A percentile compares a stretch with the other conserved stretches of the same genome.
Evolutionary conservation across 148 eudicot species (phyloP).

Genomic region (Cornus suecica): DNA sequence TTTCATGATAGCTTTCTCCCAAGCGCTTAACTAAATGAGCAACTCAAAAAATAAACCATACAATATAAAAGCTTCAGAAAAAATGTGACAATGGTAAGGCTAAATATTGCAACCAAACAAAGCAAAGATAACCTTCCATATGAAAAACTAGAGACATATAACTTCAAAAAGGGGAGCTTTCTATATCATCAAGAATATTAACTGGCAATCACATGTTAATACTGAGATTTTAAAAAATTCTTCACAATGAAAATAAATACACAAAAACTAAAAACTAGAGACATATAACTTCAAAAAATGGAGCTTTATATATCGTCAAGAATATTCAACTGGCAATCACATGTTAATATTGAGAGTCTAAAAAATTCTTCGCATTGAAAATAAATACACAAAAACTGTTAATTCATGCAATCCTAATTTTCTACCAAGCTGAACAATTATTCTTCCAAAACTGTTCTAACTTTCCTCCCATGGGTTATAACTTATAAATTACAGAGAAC

Average conservation of each 20-base stretch:
- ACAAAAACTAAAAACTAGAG: no score
- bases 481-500: conserved; percentile 47
- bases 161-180: not conserved
- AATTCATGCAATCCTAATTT: conserved; percentile 27
- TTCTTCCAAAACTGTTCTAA: conserved; percentile 56
- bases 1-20: not conserved
- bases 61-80: not conserved
- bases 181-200: not conserved
- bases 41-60: not conserved
- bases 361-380: conserved; percentile 8
- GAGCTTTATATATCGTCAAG: no score
- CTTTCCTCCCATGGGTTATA: conserved; percentile 30
- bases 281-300: no score
- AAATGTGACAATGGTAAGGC: not conserved
- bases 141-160: not conserved
- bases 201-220: conserved; percentile 1
- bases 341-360: conserved; percentile 19
- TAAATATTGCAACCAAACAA: not conserved
- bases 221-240: conserved; percentile 14
- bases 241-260: conserved; percentile 24
- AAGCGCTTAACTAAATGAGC: not conserved
- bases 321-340: not conserved
- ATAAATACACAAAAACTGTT: conserved; percentile 25
- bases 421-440: conserved; percentile 37
- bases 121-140: not conserved